Conservation (phyloP, 2,329 filamentous ascomycete species). For the Xylariales sp. region DNA sequence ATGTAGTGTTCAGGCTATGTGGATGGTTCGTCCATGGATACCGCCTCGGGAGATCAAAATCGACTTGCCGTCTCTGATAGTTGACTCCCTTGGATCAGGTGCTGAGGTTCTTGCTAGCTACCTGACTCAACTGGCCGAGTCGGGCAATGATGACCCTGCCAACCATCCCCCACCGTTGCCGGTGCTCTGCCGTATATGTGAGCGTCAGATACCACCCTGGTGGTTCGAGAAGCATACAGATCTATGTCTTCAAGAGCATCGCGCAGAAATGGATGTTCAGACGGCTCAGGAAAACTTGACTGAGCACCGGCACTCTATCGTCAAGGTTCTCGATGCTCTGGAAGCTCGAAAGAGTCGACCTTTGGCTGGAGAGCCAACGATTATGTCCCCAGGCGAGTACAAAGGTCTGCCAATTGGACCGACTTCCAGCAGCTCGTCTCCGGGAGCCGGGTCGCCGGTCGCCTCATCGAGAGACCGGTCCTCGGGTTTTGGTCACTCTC, state of each 20-base stretch:
- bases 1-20: slow-evolving; percentile 71
- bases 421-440: slow-evolving; percentile 65
- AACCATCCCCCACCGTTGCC: slow-evolving; percentile 76
- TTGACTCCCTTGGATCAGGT: slow-evolving; percentile 89
- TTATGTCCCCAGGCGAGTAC: slow-evolving; percentile 67
- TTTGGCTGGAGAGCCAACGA: slow-evolving; percentile 47
- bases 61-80: slow-evolving; percentile 81
- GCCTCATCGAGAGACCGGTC: slow-evolving; percentile 70
- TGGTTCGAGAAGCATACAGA: slow-evolving; percentile 99
- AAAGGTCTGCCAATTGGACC: slow-evolving; percentile 82
- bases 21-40: slow-evolving; percentile 95
- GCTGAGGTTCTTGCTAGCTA: slow-evolving; percentile 94
- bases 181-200: slow-evolving; percentile 92
- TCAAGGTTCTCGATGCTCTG: slow-evolving; percentile 88
- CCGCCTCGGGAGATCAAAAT: slow-evolving; percentile 91
- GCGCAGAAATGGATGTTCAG: slow-evolving; percentile 96
- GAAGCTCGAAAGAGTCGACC: slow-evolving; percentile 71
- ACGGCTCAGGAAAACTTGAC: slow-evolving; percentile 87
- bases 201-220: slow-evolving; percentile 95
- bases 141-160: slow-evolving; percentile 68
- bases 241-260: slow-evolving; percentile 89
- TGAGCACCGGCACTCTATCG: slow-evolving; percentile 90
- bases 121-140: slow-evolving; percentile 82
- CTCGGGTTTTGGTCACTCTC: slow-evolving; percentile 70
- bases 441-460: slow-evolving; percentile 65